Percentiles rank a stretch among this genome's conserved stretches.
Evolutionary conservation across 1,139 yeast species (phyloP).

Genomic region (Sugiyamaella sp.): DNA sequence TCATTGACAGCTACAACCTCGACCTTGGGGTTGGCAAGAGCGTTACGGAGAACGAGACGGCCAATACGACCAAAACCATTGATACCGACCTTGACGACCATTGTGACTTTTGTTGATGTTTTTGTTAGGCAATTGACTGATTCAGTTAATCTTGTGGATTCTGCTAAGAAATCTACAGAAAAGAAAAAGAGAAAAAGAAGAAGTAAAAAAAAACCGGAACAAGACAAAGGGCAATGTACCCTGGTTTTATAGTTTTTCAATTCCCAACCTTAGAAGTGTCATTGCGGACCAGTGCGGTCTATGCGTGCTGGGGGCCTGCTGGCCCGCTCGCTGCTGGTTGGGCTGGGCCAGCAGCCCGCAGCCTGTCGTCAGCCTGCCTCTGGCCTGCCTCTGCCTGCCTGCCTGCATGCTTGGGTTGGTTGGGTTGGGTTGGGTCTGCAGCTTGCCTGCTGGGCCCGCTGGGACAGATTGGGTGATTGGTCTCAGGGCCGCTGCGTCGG

Average conservation of each 20-base stretch:
- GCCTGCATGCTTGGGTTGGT: too few species aligned
- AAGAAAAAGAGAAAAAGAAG: conserved; percentile 1
- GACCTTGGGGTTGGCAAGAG: conserved; percentile 67
- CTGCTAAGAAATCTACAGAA: conserved; percentile 5
- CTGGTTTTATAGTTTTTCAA: conserved; percentile 10
- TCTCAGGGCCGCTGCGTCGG: too few species aligned
- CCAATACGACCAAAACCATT: conserved; percentile 93
- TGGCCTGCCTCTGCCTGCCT: too few species aligned
- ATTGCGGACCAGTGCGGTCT: not conserved
- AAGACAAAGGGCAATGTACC: conserved; percentile 9
- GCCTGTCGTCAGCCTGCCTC: too few species aligned
- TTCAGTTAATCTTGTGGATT: conserved; percentile 1
- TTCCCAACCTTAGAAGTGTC: too few species aligned
- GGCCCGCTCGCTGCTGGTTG: not conserved
- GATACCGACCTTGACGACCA: conserved; percentile 63
- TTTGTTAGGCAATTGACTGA: not conserved
- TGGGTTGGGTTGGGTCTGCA: too few species aligned
- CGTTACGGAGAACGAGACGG: conserved; percentile 79
- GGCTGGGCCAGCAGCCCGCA: not conserved
- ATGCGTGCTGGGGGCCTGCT: not conserved
- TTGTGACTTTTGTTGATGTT: conserved; percentile 32
- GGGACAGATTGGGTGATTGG: too few species aligned
- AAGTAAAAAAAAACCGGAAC: not conserved
- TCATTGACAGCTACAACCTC: conserved; percentile 81
- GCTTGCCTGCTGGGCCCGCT: too few species aligned